A percentile compares a stretch with the other conserved stretches of the same genome.
These are phyloP conservation scores for Pulicaria dysenterica DNA, from an alignment of 129 eudicot species.

Conservation along the genomic window DNA sequence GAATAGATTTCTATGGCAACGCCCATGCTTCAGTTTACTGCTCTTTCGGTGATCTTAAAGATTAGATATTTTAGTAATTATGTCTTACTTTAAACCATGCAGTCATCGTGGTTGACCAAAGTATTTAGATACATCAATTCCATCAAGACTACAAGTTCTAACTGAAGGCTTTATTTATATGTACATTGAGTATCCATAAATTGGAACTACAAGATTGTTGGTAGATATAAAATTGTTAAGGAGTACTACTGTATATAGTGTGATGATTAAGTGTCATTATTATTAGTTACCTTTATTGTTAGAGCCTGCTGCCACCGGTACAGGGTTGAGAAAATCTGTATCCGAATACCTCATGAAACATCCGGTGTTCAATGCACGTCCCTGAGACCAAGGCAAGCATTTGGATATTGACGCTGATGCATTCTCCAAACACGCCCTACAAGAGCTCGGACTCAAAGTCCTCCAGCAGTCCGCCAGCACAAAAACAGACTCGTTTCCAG, in stretches of 20 bases:
- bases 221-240: too few species aligned
- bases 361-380: slow-evolving; percentile 59
- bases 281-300: slow-evolving; percentile 54
- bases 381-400: slow-evolving; percentile 68
- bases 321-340: slow-evolving; percentile 58
- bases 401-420: slow-evolving; percentile 46
- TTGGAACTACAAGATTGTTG: too few species aligned
- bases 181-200: too few species aligned
- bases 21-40: too few species aligned
- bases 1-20: not conserved
- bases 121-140: too few species aligned
- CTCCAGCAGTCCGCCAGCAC: slow-evolving; percentile 72
- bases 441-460: slow-evolving; percentile 50
- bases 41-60: too few species aligned
- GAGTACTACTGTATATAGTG: not conserved
- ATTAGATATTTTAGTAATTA: too few species aligned
- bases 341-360: slow-evolving; percentile 79
- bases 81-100: too few species aligned
- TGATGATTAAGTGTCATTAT: not conserved
- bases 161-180: too few species aligned
- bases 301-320: slow-evolving; percentile 25
- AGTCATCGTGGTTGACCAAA: too few species aligned
- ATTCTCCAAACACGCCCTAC: slow-evolving; percentile 58
- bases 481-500: slow-evolving; percentile 41
- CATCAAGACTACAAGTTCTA: too few species aligned